phyloP scores from a whole-genome alignment of 129 eudicot genomes.

The Saposhnikovia divaricata region DNA sequence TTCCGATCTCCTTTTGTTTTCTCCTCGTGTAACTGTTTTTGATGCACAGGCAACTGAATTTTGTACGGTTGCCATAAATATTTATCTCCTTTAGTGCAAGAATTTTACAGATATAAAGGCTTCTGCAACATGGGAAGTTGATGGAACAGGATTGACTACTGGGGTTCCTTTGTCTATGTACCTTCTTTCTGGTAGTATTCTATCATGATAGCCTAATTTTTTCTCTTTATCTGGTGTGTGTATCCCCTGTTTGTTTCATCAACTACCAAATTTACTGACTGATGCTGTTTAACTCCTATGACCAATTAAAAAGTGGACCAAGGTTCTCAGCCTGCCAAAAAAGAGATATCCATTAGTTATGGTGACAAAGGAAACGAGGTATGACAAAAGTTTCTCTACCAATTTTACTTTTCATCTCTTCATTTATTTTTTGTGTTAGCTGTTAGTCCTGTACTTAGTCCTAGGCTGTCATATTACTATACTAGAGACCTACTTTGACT shows the following conservation, averaged over 20 bases:
- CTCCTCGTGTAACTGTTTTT: too few species aligned
- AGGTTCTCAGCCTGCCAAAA: constrained; percentile 30
- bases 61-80: not conserved
- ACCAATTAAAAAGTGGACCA: constrained; percentile 40
- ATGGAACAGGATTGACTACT: constrained; percentile 65
- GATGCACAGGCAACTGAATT: not conserved
- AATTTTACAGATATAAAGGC: constrained; percentile 56
- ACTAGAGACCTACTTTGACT: not conserved
- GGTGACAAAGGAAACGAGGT: constrained; percentile 99
- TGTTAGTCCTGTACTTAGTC: not conserved
- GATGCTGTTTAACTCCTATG: not conserved
- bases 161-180: constrained; percentile 81
- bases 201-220: not conserved
- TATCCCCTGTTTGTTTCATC: not conserved
- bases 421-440: not conserved
- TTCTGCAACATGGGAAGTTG: constrained; percentile 99
- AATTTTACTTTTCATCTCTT: not conserved
- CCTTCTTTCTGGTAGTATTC: constrained; percentile 66
- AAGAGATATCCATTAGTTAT: constrained; percentile 90
- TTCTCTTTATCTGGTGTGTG: too few species aligned
- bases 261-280: not conserved
- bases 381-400: not conserved
- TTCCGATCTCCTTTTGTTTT: not conserved
- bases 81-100: constrained; percentile 6
- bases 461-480: not conserved